Evolutionary conservation across 345 rosid species (phyloP), one percentile per base, ranked within the genome.

Genomic region (Bretschneidera sinensis): DNA sequence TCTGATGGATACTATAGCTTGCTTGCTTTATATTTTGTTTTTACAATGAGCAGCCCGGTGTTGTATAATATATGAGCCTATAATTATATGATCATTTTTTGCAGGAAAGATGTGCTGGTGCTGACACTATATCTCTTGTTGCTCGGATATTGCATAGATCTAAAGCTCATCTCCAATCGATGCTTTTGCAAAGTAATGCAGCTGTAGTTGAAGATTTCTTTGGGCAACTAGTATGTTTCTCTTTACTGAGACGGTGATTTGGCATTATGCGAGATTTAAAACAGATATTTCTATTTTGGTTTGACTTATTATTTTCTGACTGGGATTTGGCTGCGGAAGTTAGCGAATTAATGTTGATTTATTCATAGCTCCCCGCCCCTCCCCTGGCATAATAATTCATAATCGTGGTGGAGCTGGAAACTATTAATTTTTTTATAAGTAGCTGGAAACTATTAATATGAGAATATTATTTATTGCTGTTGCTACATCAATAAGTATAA

Each of bases 41-140:
- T n/a, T 48, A 19, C 7, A 48, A 48, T 17, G 52, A 17, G 1
- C 5, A 14, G 17, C n/a, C n/a, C n/a, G n/a, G n/a, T n/a, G 22
- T 48, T 20, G 21, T 48, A 5, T 17, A 21, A 9, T 21, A 19
- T 25, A 47, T 48, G 1, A 18, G 48, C 19, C 31, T 25, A 23
- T 45, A 66, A 51, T 65, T 39, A 69, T 63, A 43, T 52, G 65
- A 57, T 61, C 20, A 61, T 79, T 63, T 23, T 67, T 78, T 78
- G 74, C 88, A 95, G 99, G 99, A 95, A 82, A 86, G 99, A 75
- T 95, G 99, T 76, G 79, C 88, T 9, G 99, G 75, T 56, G 96
- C 88, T 33, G 92, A 95, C 62, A 82, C 85, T 18, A 10, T 83
- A 55, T 77, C 87, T 63, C 87, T 95, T 71, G 97, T 91, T 64